Evolutionary conservation across 2,329 filamentous ascomycete species (phyloP).

Genomic region (Tolypocladium cylindrosporum): DNA sequence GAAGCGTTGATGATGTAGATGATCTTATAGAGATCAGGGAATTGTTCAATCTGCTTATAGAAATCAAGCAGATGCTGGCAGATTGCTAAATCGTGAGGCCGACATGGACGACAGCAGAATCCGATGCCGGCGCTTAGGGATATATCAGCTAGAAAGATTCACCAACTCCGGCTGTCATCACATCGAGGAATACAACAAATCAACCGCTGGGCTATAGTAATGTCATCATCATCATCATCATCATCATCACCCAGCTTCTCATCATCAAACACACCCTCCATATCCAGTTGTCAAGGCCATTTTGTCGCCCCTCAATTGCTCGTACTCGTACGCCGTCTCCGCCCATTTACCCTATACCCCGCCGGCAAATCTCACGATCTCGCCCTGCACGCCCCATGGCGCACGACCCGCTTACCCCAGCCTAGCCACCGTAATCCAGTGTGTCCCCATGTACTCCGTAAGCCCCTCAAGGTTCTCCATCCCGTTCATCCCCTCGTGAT

Average conservation of each 20-base stretch:
- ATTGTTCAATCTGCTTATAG: background rate
- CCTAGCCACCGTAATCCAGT: background rate
- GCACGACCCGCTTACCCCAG: background rate
- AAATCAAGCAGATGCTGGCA: background rate
- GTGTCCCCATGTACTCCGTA: background rate
- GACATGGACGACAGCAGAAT: too few species aligned
- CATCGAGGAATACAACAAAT: background rate
- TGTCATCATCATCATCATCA: background rate
- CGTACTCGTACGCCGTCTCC: background rate
- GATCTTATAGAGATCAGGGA: background rate
- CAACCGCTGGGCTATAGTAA: background rate
- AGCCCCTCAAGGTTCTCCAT: background rate
- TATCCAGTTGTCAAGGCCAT: background rate
- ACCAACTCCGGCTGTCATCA: background rate
- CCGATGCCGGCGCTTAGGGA: too few species aligned
- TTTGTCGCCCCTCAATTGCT: background rate
- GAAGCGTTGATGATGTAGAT: background rate
- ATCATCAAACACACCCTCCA: background rate
- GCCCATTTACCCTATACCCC: background rate
- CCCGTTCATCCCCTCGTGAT: background rate
- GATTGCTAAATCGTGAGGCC: too few species aligned
- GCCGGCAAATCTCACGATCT: background rate
- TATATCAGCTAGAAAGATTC: background rate
- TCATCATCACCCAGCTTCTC: background rate
- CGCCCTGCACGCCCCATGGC: background rate